Percentiles rank a stretch among this genome's conserved stretches.
These are phyloP conservation scores for Bimuria novae-zelandiae DNA, from an alignment of 2,329 filamentous ascomycete genomes.

Conservation along the genomic window DNA sequence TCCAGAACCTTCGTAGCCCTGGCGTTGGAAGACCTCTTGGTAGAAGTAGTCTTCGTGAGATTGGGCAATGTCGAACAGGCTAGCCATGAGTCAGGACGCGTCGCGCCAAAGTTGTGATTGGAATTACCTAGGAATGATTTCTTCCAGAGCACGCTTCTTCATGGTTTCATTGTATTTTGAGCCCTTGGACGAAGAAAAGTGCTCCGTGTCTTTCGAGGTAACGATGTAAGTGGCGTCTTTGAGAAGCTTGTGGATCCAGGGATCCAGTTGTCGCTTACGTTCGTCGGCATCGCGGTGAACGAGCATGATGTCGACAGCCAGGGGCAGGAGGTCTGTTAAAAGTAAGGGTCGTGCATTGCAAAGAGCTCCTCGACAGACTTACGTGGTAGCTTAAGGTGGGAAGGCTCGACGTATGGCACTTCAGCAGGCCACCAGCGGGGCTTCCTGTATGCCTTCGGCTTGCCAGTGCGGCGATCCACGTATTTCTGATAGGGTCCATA, in stretches of 20 bases:
- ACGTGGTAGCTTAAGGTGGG: conserved; percentile 37
- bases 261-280: conserved; percentile 23
- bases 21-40: neutral
- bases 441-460: conserved; percentile 9
- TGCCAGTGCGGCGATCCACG: conserved; percentile 15
- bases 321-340: conserved; percentile 26
- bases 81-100: neutral
- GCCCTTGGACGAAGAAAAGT: conserved; percentile 35
- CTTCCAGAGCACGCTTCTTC: conserved; percentile 30
- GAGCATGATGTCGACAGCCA: conserved; percentile 37
- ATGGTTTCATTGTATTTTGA: conserved; percentile 28
- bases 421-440: conserved; percentile 39
- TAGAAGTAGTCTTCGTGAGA: neutral
- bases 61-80: conserved; percentile 32
- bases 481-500: conserved; percentile 29
- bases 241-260: conserved; percentile 33
- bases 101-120: neutral
- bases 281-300: conserved; percentile 32
- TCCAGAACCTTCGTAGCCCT: conserved; percentile 20
- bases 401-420: conserved; percentile 38
- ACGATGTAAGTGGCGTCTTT: conserved; percentile 26
- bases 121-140: conserved; percentile 24
- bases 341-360: no score
- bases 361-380: conserved; percentile 6
- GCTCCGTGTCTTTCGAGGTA: conserved; percentile 24